Evolutionary conservation across 2,329 filamentous ascomycete species (phyloP), one percentile per base, ranked within the genome.

Genomic region (Fusarium tjaetaba): DNA sequence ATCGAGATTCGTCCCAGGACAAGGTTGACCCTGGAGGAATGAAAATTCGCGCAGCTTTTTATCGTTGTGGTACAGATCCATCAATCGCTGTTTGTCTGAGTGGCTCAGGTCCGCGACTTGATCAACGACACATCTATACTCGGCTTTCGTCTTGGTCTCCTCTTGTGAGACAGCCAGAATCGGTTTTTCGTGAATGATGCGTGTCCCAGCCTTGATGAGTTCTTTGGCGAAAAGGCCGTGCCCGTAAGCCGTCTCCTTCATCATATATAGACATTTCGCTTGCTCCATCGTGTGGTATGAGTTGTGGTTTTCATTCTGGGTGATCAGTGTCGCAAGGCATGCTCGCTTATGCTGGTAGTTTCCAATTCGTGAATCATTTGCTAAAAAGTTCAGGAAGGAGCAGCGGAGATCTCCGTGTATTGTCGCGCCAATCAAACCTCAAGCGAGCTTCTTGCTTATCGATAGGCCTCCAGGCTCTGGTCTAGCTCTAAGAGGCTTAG

Each of bases 31-130:
- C 28, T 70, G n/a, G 3, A 70, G 52, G 7, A 70, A 70, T 1
- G 59, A 70, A 24, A 70, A 70, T 15, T 70, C 67, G 4, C 9
- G 38, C 5, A 70, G n/a, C 42, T 70, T 70, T 16, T 70, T 70
- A 0, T 61, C 36, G 14, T 70, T 70, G 10, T 70, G 52, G 11
- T 70, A 70, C 7, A 70, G 24, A 1, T 16, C 10, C 41, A 65
- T 45, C 7, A 70, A 38, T 3, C 60, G 61, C 3, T 26, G 4
- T 26, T 15, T 24, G 2, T 65, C 45, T 2, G 28, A 14, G 4
- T 9, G 9, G 0, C 3, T 39, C 4, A 70, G n/a, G 4, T 11
- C 7, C 2, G 30, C 42, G 16, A 30, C 16, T 22, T 70, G 66
- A 5, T 70, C 60, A 3, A 65, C 45, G 2, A 70, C 67, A 24